Conservation (phyloP, 257 asterid genomes). For the Fraxinus cuspidata region DNA sequence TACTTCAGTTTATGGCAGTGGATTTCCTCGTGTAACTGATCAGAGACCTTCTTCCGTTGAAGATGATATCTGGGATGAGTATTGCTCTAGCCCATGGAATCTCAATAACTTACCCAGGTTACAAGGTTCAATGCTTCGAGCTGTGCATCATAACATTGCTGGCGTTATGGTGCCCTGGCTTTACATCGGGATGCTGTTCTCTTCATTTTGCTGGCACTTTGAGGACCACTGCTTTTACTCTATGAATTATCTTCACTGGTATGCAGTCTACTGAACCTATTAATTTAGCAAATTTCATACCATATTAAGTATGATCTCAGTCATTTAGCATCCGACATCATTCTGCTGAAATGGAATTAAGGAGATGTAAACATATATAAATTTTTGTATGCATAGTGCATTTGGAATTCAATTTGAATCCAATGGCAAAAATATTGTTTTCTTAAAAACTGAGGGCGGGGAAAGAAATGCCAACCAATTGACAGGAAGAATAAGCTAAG, state of each 20-base stretch:
- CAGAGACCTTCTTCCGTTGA: conserved; percentile 55
- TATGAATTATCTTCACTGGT: conserved; percentile 98
- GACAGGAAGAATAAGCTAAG: conserved; percentile 16
- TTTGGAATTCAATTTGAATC: background rate
- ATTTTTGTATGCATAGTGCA: background rate
- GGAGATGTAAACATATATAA: background rate
- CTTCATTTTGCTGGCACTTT: conserved; percentile 98
- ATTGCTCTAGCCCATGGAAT: conserved; percentile 87
- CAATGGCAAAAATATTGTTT: conserved; percentile 1
- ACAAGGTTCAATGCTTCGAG: conserved; percentile 84
- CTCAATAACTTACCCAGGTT: conserved; percentile 90
- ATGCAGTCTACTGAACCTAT: conserved; percentile 28
- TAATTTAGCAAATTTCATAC: conserved; percentile 22
- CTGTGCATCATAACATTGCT: conserved; percentile 86
- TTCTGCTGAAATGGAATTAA: conserved; percentile 13
- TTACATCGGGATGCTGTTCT: conserved; percentile 89
- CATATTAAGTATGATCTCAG: background rate
- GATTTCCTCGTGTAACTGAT: conserved; percentile 72
- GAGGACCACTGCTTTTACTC: conserved; percentile 99
- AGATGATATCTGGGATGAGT: conserved; percentile 72
- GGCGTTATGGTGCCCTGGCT: conserved; percentile 99
- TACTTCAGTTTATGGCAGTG: conserved; percentile 88
- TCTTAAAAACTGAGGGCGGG: background rate
- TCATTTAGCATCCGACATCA: conserved; percentile 12
- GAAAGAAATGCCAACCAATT: conserved; percentile 11